Evolutionary conservation across 148 eudicot genomes (phyloP).

Genomic region (Cornus suecica): DNA sequence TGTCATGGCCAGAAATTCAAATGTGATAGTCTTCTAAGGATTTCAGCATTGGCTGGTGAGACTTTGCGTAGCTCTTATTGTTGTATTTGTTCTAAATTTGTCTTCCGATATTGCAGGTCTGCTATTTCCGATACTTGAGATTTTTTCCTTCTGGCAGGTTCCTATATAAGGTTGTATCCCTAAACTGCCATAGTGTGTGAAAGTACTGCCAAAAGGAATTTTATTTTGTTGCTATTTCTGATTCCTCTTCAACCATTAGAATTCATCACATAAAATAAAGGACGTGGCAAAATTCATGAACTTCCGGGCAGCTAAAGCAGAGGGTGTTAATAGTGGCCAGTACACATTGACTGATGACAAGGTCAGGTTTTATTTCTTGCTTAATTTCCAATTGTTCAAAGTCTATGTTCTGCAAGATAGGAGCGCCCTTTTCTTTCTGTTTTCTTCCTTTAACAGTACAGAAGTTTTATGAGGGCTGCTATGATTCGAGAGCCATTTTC

Average conservation of each 20-base stretch:
- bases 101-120: slow-evolving; percentile 54
- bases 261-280: slow-evolving; percentile 82
- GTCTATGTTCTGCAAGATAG: slow-evolving; percentile 4
- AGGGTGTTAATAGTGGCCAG: slow-evolving; percentile 69
- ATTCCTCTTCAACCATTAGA: slow-evolving; percentile 39
- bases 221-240: slow-evolving; percentile 13
- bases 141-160: slow-evolving; percentile 93
- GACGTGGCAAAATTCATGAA: slow-evolving; percentile 77
- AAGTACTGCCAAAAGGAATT: neutral
- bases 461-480: neutral
- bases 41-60: neutral
- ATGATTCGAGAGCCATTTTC: neutral
- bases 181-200: neutral
- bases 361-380: slow-evolving; percentile 34
- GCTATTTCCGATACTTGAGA: slow-evolving; percentile 88
- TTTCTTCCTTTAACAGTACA: neutral
- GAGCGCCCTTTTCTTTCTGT: slow-evolving; percentile 6
- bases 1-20: neutral
- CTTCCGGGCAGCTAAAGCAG: slow-evolving; percentile 60
- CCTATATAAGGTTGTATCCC: slow-evolving; percentile 67
- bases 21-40: neutral
- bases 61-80: neutral
- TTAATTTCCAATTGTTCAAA: neutral
- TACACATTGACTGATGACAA: slow-evolving; percentile 83
- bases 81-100: neutral